Evolutionary conservation across 2,329 filamentous ascomycete genomes (phyloP).

Genomic region (Aspergillaceae sp.): DNA sequence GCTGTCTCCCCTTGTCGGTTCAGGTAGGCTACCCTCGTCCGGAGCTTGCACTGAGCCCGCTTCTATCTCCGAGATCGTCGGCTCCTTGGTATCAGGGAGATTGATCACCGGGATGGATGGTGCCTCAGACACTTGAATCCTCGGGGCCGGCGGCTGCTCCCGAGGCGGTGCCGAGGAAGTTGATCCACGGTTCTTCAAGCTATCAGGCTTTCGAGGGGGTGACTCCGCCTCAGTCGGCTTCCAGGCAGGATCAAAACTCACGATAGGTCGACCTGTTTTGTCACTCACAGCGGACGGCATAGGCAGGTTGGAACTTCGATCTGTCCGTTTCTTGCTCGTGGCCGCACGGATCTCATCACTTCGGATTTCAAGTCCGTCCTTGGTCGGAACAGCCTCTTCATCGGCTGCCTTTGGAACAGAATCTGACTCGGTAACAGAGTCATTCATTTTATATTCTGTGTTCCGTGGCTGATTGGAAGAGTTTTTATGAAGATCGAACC

Average conservation of each 20-base stretch:
- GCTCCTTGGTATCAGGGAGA: slow-evolving; percentile 38
- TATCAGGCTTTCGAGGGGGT: slow-evolving; percentile 14
- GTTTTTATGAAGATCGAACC: slow-evolving; percentile 74
- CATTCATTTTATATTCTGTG: slow-evolving; percentile 67
- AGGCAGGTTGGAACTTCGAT: slow-evolving; percentile 78
- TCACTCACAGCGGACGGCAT: slow-evolving; percentile 88
- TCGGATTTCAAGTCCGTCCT: slow-evolving; percentile 74
- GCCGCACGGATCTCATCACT: slow-evolving; percentile 81
- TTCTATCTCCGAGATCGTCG: slow-evolving; percentile 29
- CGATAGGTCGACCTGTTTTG: slow-evolving; percentile 81
- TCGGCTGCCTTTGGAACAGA: slow-evolving; percentile 16
- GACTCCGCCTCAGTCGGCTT: slow-evolving; percentile 47
- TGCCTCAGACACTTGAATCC: slow-evolving; percentile 41
- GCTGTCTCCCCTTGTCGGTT: slow-evolving; percentile 6
- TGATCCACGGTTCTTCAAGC: slow-evolving; percentile 11
- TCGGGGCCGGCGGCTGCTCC: slow-evolving; percentile 35
- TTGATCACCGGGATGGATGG: slow-evolving; percentile 42
- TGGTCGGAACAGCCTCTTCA: slow-evolving; percentile 48
- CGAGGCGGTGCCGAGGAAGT: slow-evolving; percentile 22
- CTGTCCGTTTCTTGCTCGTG: slow-evolving; percentile 78
- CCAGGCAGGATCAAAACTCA: slow-evolving; percentile 87
- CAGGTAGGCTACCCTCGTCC: slow-evolving; percentile 9
- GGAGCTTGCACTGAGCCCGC: slow-evolving; percentile 8
- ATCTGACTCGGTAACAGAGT: slow-evolving; percentile 28
- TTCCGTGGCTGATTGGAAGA: slow-evolving; percentile 75